phyloP scores from a whole-genome alignment of 768 basidiomycete genomes.

The Pleurotus citrinopileatus region DNA sequence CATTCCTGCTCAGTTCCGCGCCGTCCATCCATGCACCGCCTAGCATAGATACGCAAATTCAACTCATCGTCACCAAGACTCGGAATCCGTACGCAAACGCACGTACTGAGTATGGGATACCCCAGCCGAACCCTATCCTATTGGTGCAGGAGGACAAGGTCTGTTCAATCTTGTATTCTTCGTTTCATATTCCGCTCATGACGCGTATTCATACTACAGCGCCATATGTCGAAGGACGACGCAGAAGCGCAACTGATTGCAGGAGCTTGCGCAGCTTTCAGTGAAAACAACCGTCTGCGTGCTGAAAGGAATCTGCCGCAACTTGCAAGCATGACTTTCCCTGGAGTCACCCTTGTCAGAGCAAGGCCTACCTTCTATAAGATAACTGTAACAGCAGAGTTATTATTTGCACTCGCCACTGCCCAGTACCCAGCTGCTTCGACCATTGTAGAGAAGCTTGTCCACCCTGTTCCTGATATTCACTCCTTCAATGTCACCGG shows the following conservation, averaged over 20 bases:
- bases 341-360: constrained; percentile 12
- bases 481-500: constrained; percentile 2
- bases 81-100: too few relatives aligned
- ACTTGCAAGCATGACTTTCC: constrained; percentile 11
- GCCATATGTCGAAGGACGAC: constrained; percentile 11
- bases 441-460: constrained; percentile 9
- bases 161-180: background rate
- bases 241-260: constrained; percentile 19
- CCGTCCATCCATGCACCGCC: too few relatives aligned
- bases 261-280: constrained; percentile 21
- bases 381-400: constrained; percentile 7
- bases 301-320: background rate
- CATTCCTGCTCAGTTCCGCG: too few relatives aligned
- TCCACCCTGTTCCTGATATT: background rate
- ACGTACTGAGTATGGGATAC: too few relatives aligned
- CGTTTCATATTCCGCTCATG: background rate
- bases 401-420: constrained; percentile 6
- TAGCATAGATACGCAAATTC: too few relatives aligned
- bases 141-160: constrained; percentile 23
- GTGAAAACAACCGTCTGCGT: constrained; percentile 11
- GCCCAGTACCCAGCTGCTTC: constrained; percentile 7
- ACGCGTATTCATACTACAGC: background rate
- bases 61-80: too few relatives aligned
- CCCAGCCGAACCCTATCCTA: too few relatives aligned
- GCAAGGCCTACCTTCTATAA: constrained; percentile 10